A percentile compares a stretch with the other conserved stretches of the same genome.
These are phyloP conservation scores for Cladophialophora psammophila DNA, from an alignment of 2,329 filamentous ascomycete species.

Conservation along the genomic window DNA sequence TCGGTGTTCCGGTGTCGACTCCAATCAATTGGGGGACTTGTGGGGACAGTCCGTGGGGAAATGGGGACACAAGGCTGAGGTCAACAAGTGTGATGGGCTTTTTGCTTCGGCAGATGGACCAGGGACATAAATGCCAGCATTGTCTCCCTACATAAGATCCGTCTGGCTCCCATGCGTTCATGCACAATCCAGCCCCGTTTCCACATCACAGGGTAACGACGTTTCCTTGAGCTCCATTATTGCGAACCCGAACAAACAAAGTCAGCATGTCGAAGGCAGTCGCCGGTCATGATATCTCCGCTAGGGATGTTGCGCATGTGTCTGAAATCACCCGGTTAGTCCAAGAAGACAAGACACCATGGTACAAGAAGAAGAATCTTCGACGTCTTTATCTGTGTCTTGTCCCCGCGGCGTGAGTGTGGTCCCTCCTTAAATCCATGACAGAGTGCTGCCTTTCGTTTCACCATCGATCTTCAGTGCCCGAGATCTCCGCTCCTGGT, in stretches of 20 bases:
- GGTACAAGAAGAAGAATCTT: slow-evolving; percentile 68
- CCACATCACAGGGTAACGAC: neutral
- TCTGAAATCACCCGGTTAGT: slow-evolving; percentile 32
- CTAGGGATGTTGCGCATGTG: slow-evolving; percentile 30
- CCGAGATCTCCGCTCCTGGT: neutral
- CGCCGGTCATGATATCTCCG: slow-evolving; percentile 28
- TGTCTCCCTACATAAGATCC: slow-evolving; percentile 13
- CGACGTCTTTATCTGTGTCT: slow-evolving; percentile 64
- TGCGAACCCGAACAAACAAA: neutral
- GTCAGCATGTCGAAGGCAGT: slow-evolving; percentile 30
- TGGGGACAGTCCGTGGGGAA: slow-evolving; percentile 12
- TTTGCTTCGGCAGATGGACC: slow-evolving; percentile 15
- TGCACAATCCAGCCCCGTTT: neutral
- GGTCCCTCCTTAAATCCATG: neutral
- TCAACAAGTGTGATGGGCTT: neutral
- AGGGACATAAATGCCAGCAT: neutral
- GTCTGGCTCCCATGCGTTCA: neutral
- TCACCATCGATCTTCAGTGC: neutral
- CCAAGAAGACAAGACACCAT: slow-evolving; percentile 51
- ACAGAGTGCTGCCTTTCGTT: neutral
- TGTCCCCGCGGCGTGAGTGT: slow-evolving; percentile 59
- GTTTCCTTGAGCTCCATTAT: neutral
- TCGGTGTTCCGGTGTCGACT: neutral
- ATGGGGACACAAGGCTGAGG: slow-evolving; percentile 16
- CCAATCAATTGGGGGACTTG: slow-evolving; percentile 8